Conservation (phyloP, 2,329 filamentous ascomycete genomes). For the Pseudogymnoascus sp. region DNA sequence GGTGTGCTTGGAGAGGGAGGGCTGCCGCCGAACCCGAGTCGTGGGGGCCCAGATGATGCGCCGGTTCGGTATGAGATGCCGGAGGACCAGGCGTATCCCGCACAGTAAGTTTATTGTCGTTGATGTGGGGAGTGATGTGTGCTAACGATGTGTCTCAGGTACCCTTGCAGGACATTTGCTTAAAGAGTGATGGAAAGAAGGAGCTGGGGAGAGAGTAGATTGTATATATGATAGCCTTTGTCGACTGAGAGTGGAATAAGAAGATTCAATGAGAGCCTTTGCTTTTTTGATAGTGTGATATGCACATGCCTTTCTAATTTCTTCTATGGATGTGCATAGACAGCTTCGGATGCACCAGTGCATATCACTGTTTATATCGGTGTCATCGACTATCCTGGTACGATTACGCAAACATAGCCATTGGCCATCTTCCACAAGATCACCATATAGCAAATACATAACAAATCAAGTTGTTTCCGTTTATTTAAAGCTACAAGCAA, state of each 20-base stretch:
- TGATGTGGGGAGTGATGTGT: constrained; percentile 13
- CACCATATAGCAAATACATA: background rate
- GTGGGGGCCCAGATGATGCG: constrained; percentile 44
- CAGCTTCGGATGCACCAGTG: background rate
- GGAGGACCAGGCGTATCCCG: constrained; percentile 64
- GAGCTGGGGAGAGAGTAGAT: constrained; percentile 16
- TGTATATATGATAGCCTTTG: constrained; percentile 3
- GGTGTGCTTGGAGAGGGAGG: constrained; percentile 68
- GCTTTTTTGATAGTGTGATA: background rate
- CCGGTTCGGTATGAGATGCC: constrained; percentile 64
- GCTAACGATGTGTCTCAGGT: constrained; percentile 41
- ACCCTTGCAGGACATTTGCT: constrained; percentile 59
- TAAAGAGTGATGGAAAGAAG: constrained; percentile 33
- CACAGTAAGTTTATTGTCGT: constrained; percentile 48
- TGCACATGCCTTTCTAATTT: background rate
- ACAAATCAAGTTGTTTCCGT: background rate
- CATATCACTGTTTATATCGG: background rate
- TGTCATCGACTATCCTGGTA: background rate
- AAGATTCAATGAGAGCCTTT: background rate
- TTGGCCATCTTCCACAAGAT: background rate
- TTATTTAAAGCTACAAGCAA: background rate
- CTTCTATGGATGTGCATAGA: background rate
- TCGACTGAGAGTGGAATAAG: background rate
- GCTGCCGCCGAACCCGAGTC: constrained; percentile 78
- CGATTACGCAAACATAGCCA: background rate